phyloP scores from a whole-genome alignment of 164 flowering plant genomes.

The Akebia trifoliata region DNA sequence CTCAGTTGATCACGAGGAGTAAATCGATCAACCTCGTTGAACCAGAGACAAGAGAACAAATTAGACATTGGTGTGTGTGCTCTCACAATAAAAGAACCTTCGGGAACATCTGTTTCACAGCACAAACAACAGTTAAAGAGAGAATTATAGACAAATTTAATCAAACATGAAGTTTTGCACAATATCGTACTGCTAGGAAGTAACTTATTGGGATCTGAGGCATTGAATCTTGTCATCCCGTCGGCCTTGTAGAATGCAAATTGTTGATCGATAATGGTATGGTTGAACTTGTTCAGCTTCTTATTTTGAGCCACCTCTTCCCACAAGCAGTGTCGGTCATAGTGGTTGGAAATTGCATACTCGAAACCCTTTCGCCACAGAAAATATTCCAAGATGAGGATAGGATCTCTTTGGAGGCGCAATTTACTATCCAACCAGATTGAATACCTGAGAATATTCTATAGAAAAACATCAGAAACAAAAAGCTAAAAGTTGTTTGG shows the following conservation, averaged over 20 bases:
- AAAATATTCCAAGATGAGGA: conserved; percentile 80
- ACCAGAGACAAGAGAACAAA: conserved; percentile 98
- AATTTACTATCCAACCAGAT: conserved; percentile 98
- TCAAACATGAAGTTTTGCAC: background rate
- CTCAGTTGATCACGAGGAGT: conserved; percentile 98
- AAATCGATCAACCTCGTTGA: conserved; percentile 93
- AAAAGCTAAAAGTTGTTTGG: background rate
- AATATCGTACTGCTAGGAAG: conserved; percentile 82
- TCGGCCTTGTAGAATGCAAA: conserved; percentile 84
- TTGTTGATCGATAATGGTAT: conserved; percentile 82
- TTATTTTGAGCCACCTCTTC: conserved; percentile 94
- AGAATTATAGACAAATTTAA: background rate
- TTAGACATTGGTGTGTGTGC: conserved; percentile 99
- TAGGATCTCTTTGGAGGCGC: conserved; percentile 87
- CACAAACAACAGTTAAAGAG: conserved; percentile 8
- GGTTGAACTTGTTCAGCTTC: conserved; percentile 88
- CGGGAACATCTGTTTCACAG: conserved; percentile 86
- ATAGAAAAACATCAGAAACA: background rate
- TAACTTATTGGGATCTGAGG: conserved; percentile 69
- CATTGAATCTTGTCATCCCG: conserved; percentile 79
- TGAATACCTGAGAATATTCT: conserved; percentile 63
- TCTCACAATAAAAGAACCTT: conserved; percentile 92
- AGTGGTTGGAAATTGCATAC: conserved; percentile 94
- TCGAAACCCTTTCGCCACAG: conserved; percentile 85
- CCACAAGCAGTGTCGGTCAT: conserved; percentile 96